Evolutionary conservation across 257 asterid genomes (phyloP).

Genomic region (Sherardia arvensis): DNA sequence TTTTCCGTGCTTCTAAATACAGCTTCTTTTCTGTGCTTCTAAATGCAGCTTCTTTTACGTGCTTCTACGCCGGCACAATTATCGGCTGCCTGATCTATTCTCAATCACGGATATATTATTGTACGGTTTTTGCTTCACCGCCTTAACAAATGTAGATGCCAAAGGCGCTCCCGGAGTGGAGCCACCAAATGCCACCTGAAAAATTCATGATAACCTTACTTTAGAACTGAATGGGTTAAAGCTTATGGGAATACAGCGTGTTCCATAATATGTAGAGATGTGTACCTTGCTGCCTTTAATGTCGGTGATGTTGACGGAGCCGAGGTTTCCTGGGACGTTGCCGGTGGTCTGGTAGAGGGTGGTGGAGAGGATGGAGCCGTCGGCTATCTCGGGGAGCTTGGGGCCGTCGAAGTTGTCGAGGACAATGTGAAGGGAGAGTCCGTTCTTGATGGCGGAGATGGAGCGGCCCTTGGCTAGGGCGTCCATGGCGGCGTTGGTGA

Average conservation of each 20-base stretch:
- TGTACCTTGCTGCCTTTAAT: conserved; percentile 55
- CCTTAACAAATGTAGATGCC: conserved; percentile 43
- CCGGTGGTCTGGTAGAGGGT: conserved; percentile 94
- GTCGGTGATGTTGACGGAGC: conserved; percentile 84
- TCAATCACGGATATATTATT: conserved; percentile 75
- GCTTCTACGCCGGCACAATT: conserved; percentile 55
- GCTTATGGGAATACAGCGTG: too few species aligned
- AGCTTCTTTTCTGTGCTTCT: too few species aligned
- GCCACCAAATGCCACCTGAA: conserved; percentile 69
- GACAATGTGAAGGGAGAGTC: conserved; percentile 64
- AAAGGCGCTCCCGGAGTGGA: conserved; percentile 64
- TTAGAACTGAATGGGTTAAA: too few species aligned
- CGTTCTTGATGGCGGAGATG: conserved; percentile 49
- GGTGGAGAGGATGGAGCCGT: conserved; percentile 76
- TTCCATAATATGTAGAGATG: too few species aligned
- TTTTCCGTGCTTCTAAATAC: too few species aligned
- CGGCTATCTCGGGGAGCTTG: conserved; percentile 78
- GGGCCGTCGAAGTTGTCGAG: conserved; percentile 77
- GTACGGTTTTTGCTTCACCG: conserved; percentile 55
- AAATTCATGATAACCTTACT: too few species aligned
- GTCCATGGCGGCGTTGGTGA: conserved; percentile 65
- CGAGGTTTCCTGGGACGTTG: conserved; percentile 63
- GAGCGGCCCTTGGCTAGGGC: conserved; percentile 54
- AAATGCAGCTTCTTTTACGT: too few species aligned
- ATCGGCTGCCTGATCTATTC: conserved; percentile 63